Base-by-base conservation (phyloP, 768 basidiomycete species). In the Suillus discolor region DNA sequence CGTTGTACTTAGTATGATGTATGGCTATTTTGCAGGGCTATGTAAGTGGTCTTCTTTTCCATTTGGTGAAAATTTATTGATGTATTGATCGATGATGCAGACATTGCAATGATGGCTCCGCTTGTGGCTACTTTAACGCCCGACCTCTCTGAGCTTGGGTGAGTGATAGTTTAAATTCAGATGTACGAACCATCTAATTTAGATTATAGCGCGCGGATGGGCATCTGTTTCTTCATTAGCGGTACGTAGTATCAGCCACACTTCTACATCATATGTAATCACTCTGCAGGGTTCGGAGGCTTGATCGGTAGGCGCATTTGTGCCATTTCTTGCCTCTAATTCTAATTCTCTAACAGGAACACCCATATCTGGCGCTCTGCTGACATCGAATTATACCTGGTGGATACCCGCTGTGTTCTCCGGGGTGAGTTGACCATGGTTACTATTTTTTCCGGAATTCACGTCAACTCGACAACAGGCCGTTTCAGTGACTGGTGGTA, bases 311-410 rank as follows among this genome's bases (percentile, higher is more conserved):
- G 66, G 69, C 62, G 18, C 23, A 18, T 62, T 39, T 20, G 28
- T 64, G 31, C 31, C 9, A 38, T 47, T 16, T 25, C 28, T 2
- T 36, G 38, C 31, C 39, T 28, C 20, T 4, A 70, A 70, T 72
- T 1, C 64, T 76, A 8, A 61, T 75, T 38, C 73, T 71, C 20
- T 60, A 13, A 25, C 13, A 83, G 87, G 86, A 3, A 79, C 85
- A 0, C 87, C 88, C 1, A 84, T 89, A 38, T 82, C 81, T 45
- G 88, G 88, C 1, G 84, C 85, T 3, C 76, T 89, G n/a, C 77
- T 89, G 12, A 81, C 85, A 0, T 59, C 72, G 9, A 74, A 77
- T 6, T 87, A 83, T 69, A 73, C 80, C 4, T 89, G 88, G 88
- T 87, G 84, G 83, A 25, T 51, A 51, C 49, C 49, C 6, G 49